Conservation (phyloP, 768 basidiomycete genomes). For the Amanita subjunquillea region DNA sequence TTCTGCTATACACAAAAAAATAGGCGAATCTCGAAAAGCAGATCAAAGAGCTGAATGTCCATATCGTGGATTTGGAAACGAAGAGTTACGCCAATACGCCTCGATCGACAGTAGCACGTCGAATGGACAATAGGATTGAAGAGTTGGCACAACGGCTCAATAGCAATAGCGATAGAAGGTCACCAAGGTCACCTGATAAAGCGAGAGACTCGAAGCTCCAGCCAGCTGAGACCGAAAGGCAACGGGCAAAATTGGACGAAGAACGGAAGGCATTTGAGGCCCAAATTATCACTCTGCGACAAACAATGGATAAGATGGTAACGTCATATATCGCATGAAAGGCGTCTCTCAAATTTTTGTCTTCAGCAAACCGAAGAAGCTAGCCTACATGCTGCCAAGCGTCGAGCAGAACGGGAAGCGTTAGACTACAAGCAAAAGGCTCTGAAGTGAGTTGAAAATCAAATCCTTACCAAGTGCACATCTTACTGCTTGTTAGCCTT, state of each 20-base stretch:
- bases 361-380: slow-evolving; percentile 60
- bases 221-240: slow-evolving; percentile 51
- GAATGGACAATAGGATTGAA: slow-evolving; percentile 62
- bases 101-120: slow-evolving; percentile 43
- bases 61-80: slow-evolving; percentile 76
- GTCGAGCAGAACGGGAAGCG: slow-evolving; percentile 69
- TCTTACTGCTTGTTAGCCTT: slow-evolving; percentile 25
- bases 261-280: slow-evolving; percentile 50
- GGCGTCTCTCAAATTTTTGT: slow-evolving; percentile 6
- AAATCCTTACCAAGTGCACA: background rate
- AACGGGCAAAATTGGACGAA: slow-evolving; percentile 51
- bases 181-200: slow-evolving; percentile 21
- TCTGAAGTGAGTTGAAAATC: slow-evolving; percentile 38
- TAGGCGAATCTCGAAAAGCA: slow-evolving; percentile 81
- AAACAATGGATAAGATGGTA: slow-evolving; percentile 54
- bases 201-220: slow-evolving; percentile 31
- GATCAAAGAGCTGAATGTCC: slow-evolving; percentile 74
- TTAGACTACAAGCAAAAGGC: slow-evolving; percentile 63
- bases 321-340: slow-evolving; percentile 2
- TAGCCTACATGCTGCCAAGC: slow-evolving; percentile 59
- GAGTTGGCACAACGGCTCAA: slow-evolving; percentile 56
- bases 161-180: slow-evolving; percentile 35
- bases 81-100: slow-evolving; percentile 61
- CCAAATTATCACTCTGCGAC: slow-evolving; percentile 47
- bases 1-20: slow-evolving; percentile 3